Percentiles rank a stretch among this genome's conserved stretches.
Evolutionary conservation across 2,329 filamentous ascomycete genomes (phyloP).

Genomic region (Cadophora gregata): DNA sequence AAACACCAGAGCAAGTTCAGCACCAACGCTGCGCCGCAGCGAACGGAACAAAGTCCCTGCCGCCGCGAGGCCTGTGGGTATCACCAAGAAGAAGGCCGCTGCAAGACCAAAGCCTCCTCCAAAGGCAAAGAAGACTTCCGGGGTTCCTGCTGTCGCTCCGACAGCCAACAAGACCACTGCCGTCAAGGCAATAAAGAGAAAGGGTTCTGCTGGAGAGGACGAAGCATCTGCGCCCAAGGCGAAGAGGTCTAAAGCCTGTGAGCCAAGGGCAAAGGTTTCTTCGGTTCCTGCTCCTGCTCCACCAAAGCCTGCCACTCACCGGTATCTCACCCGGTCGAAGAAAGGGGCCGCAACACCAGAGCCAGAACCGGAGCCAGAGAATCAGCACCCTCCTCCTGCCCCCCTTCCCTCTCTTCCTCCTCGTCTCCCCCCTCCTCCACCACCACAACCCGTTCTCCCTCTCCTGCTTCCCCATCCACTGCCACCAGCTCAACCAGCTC

Average conservation of each 20-base stretch:
- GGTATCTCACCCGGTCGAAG: constrained; percentile 9
- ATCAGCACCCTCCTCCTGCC: background rate
- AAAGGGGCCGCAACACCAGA: background rate
- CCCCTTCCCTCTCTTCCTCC: background rate
- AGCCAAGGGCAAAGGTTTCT: background rate
- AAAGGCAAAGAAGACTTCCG: background rate
- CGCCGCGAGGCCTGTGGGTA: background rate
- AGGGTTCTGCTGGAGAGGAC: background rate
- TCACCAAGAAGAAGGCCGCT: constrained; percentile 10
- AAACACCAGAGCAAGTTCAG: background rate
- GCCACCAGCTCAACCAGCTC: background rate
- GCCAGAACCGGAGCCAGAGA: background rate
- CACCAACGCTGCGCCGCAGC: background rate
- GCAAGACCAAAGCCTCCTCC: background rate
- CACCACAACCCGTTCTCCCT: background rate
- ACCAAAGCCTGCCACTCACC: constrained; percentile 12
- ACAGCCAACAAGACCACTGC: background rate
- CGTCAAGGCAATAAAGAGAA: background rate
- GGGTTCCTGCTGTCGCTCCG: background rate
- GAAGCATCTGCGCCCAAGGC: background rate
- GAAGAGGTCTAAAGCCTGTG: constrained; percentile 2
- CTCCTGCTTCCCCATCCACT: background rate
- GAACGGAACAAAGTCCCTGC: background rate
- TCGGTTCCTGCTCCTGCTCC: background rate
- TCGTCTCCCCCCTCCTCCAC: background rate